These are phyloP conservation scores for Clonostachys rosea DNA, from an alignment of 2,329 filamentous ascomycete genomes.

Conservation along the genomic window DNA sequence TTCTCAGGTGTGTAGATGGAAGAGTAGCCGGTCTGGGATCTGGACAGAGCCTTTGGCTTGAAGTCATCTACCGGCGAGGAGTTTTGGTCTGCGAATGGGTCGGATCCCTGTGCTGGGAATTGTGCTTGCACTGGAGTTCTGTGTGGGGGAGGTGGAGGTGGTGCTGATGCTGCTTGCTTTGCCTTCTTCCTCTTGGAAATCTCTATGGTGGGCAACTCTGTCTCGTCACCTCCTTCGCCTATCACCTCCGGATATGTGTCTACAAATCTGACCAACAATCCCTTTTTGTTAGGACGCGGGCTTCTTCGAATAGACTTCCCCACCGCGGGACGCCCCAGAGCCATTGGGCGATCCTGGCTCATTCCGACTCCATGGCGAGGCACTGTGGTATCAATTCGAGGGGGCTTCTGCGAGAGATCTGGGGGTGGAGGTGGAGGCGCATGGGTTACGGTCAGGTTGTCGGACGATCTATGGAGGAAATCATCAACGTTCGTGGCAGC, in stretches of 20 bases:
- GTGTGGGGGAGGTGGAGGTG: conserved; percentile 15
- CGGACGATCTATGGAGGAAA: conserved; percentile 52
- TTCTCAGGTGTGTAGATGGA: conserved; percentile 18
- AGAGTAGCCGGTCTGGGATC: conserved; percentile 53
- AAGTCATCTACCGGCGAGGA: conserved; percentile 30
- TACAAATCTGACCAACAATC: conserved; percentile 69
- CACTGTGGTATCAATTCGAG: conserved; percentile 51
- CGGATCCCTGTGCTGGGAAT: conserved; percentile 3
- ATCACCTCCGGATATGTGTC: conserved; percentile 75
- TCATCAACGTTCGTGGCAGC: conserved; percentile 47
- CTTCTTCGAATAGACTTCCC: conserved; percentile 36
- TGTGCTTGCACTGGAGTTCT: conserved; percentile 7
- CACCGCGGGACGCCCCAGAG: conserved; percentile 25
- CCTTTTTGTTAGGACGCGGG: conserved; percentile 52
- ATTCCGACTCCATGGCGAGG: conserved; percentile 47
- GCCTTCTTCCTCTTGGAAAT: conserved; percentile 56
- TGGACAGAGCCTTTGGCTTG: conserved; percentile 45
- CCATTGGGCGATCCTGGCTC: conserved; percentile 34
- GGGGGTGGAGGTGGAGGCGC: conserved; percentile 38
- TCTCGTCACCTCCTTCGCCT: conserved; percentile 87
- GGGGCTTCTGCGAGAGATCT: conserved; percentile 38
- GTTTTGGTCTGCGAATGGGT: conserved; percentile 5
- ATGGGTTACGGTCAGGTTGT: conserved; percentile 49
- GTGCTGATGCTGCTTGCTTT: conserved; percentile 22
- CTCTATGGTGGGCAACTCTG: conserved; percentile 65